Evolutionary conservation across 306 rosid genomes (phyloP), one percentile per base, ranked within the genome.

Genomic region (Vigna radiata): DNA sequence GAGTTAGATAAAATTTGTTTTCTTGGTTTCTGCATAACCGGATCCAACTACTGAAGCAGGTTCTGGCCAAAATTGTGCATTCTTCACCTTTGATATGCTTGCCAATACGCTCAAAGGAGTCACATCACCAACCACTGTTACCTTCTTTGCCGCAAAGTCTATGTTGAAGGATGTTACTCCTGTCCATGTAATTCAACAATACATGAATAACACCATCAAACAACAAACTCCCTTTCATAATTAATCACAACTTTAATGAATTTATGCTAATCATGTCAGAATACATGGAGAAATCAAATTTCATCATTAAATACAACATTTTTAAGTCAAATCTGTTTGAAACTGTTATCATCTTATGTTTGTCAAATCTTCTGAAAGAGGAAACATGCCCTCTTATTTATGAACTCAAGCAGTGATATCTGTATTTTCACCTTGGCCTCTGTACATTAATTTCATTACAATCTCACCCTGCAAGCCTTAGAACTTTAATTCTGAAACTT

Each of bases 31-130:
- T 19, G 71, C 25, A 6, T 29, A 41, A 82, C 53, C 79, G 36
- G 87, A 75, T 27, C 56, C 81, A n/a, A 15, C 2, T 7, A 72
- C 33, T 14, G 82, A 36, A 49, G 80, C 72, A 10, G 87, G 31
- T 14, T 82, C 47, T 31, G 96, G 84, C 96, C 96, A 91, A 83
- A 89, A 87, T 62, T 88, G 89, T 4, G 97, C 96, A 73, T 73
- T 91, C 85, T 94, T 94, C 8, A 94, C 97, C 93, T 89, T 94
- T 3, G 97, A 89, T 54, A 94, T 89, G 79, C 94, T 94, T 53
- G 93, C 96, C 79, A 94, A 82, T 18, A 94, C 90, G 23, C 91
- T 85, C 77, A 87, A 29, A 13, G 98, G 98, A 43, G 94, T 90
- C 72, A 94, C 97, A 49, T 91, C 87, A 1, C 97, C 98, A 27